A percentile compares a stretch with the other conserved stretches of the same genome.
These are phyloP conservation scores for Eimeria tenella DNA, from an alignment of 169 alveolate species.

Conservation along the genomic window DNA sequence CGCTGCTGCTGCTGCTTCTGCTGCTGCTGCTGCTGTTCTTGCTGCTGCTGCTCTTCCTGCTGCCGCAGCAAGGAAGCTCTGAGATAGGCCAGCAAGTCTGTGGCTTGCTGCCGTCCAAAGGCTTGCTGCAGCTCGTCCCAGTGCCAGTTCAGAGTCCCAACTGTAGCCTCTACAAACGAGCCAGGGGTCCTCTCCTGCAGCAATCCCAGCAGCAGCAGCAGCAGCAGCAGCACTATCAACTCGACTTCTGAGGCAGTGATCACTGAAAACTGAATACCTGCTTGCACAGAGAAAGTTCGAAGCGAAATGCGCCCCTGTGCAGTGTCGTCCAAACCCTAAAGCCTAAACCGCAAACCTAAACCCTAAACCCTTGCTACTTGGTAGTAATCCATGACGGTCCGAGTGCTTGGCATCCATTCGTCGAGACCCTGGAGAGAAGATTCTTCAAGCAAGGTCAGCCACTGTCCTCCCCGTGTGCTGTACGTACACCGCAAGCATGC, in stretches of 20 bases:
- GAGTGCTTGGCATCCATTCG: slow-evolving; percentile 27
- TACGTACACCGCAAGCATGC: background rate
- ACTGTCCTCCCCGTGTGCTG: slow-evolving; percentile 1
- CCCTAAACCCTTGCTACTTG: background rate
- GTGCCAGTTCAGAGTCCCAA: slow-evolving; percentile 8
- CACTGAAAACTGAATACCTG: no score
- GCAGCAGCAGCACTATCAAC: no score
- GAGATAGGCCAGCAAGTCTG: slow-evolving; percentile 18
- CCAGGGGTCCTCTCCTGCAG: slow-evolving; percentile 14
- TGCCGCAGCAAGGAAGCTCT: background rate
- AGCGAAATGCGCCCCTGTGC: no score
- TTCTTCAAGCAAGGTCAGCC: background rate
- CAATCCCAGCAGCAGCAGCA: no score
- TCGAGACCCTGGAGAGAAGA: slow-evolving; percentile 8
- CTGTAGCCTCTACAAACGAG: slow-evolving; percentile 14
- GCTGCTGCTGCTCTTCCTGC: background rate
- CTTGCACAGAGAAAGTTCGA: no score
- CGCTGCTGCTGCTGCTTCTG: background rate
- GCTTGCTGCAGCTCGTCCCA: slow-evolving; percentile 31
- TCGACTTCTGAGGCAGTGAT: no score
- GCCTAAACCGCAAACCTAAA: background rate
- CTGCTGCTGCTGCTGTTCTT: background rate
- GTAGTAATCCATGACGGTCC: slow-evolving; percentile 10
- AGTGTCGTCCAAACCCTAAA: background rate
- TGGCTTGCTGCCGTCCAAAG: slow-evolving; percentile 22